Conservation (phyloP, 140 eudicot species). For the Erigeron philadelphicus region DNA sequence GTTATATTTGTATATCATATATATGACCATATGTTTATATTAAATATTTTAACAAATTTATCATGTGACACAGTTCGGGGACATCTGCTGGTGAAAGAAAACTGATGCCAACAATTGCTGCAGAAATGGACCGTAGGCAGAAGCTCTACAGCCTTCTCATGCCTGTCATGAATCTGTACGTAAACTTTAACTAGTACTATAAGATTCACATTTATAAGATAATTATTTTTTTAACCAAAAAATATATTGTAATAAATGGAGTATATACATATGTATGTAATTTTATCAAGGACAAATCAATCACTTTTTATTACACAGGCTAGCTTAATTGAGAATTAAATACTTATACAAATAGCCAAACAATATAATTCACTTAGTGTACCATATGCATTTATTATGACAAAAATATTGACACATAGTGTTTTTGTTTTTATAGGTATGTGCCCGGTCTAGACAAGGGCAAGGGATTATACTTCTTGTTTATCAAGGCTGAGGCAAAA, state of each 20-base stretch:
- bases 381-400: neutral
- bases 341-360: neutral
- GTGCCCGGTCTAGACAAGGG: conserved; percentile 77
- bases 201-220: neutral
- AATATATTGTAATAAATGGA: too few species aligned
- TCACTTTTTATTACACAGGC: too few species aligned
- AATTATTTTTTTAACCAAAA: too few species aligned
- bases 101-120: conserved; percentile 74
- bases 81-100: conserved; percentile 90
- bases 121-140: conserved; percentile 63
- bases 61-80: conserved; percentile 49
- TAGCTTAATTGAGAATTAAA: too few species aligned
- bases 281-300: too few species aligned
- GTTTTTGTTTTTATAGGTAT: conserved; percentile 35
- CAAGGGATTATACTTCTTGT: conserved; percentile 66
- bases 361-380: neutral
- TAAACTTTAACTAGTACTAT: neutral
- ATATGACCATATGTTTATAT: neutral
- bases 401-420: neutral
- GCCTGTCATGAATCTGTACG: conserved; percentile 80
- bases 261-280: too few species aligned
- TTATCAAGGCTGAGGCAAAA: conserved; percentile 65
- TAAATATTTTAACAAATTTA: neutral
- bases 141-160: conserved; percentile 64
- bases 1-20: too few species aligned